Percentiles rank a stretch among this genome's conserved stretches.
phyloP scores from a whole-genome alignment of 2,329 filamentous ascomycete species.

The Scleromitrula shiraiana region DNA sequence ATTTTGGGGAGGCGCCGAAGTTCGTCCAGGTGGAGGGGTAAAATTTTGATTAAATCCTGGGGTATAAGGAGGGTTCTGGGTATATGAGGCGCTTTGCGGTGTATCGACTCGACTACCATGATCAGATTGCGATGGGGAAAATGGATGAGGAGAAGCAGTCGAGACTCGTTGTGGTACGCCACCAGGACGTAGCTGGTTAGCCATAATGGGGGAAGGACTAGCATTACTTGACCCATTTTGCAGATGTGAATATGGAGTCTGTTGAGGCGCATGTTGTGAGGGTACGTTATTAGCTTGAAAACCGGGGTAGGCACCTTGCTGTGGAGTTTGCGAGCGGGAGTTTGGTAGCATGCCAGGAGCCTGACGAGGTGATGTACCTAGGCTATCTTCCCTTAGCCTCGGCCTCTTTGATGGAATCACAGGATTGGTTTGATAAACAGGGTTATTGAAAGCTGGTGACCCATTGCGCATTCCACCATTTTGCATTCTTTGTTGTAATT shows the following conservation, averaged over 20 bases:
- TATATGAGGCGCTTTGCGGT: constrained; percentile 65
- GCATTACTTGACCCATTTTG: constrained; percentile 75
- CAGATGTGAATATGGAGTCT: constrained; percentile 71
- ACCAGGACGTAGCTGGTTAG: constrained; percentile 65
- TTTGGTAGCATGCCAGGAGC: constrained; percentile 65
- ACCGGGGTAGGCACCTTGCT: constrained; percentile 60
- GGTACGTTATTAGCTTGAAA: constrained; percentile 57
- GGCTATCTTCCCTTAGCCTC: constrained; percentile 72
- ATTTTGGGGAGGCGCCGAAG: constrained; percentile 46
- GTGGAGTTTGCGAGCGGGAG: constrained; percentile 88
- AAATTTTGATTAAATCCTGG: constrained; percentile 53
- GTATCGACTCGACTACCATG: constrained; percentile 58
- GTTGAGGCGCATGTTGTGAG: constrained; percentile 52
- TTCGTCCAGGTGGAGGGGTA: constrained; percentile 46
- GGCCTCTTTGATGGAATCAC: constrained; percentile 87
- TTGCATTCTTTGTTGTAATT: constrained; percentile 54
- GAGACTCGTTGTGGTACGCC: constrained; percentile 73
- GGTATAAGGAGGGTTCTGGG: constrained; percentile 49
- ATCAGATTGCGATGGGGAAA: constrained; percentile 72
- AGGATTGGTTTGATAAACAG: constrained; percentile 74
- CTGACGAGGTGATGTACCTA: constrained; percentile 73
- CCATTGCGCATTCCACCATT: constrained; percentile 79
- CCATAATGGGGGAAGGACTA: constrained; percentile 89
- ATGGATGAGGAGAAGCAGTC: constrained; percentile 87
- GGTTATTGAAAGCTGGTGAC: constrained; percentile 70